Percentiles rank a stretch among this genome's conserved stretches.
Conservation (phyloP, 176 grass and related monocot genomes). For the Lolium multiflorum region DNA sequence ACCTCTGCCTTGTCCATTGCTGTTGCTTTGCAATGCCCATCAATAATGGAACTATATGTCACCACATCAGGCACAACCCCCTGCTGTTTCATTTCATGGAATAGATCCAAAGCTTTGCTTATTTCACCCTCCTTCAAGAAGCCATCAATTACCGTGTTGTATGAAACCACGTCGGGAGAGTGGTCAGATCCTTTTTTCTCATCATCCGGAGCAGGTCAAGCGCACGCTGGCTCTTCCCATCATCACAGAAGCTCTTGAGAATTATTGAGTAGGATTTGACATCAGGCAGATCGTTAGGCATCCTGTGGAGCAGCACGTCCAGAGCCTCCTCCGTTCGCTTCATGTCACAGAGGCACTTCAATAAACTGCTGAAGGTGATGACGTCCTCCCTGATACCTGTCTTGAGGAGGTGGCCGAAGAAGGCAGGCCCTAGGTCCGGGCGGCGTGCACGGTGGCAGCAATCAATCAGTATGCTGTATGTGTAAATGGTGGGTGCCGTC, state of each 20-base stretch:
- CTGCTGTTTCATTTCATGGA: not conserved
- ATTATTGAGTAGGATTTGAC: not conserved
- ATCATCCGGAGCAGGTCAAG: not conserved
- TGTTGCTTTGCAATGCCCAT: no score
- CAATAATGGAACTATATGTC: no score
- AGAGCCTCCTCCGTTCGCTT: not conserved
- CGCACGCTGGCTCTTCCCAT: not conserved
- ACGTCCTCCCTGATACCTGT: not conserved
- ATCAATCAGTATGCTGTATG: not conserved
- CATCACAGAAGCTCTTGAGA: not conserved
- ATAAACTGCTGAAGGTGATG: not conserved
- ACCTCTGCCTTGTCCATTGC: no score
- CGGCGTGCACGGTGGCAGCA: not conserved
- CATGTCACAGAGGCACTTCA: conserved; percentile 9
- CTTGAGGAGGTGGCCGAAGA: not conserved
- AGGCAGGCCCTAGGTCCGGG: not conserved
- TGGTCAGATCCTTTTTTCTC: not conserved
- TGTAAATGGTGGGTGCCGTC: not conserved
- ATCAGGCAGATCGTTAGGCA: not conserved
- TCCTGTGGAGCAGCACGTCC: not conserved
- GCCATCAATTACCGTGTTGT: not conserved
- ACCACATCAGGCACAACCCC: no score
- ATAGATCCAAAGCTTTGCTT: not conserved
- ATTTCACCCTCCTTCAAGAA: not conserved
- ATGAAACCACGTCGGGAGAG: not conserved